Conservation (phyloP, 495 filamentous ascomycete genomes). For the Penicillium turbatum region DNA sequence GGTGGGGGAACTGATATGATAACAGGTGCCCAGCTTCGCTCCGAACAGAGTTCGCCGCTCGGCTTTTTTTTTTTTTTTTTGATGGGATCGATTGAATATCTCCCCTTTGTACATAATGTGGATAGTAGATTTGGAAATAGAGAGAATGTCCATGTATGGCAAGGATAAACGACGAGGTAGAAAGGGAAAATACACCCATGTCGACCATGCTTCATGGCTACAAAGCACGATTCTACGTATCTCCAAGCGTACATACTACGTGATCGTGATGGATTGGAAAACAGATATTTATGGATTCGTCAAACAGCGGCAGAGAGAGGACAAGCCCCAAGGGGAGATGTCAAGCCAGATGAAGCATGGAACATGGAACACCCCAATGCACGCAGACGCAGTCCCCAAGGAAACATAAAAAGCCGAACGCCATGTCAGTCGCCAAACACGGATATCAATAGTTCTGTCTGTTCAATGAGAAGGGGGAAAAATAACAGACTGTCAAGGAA, state of each 20-base stretch:
- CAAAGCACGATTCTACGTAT: neutral
- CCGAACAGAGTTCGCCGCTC: conserved; percentile 22
- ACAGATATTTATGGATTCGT: conserved; percentile 27
- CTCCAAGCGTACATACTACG: conserved; percentile 2
- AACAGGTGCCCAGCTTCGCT: conserved; percentile 21
- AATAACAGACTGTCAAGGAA: conserved; percentile 15
- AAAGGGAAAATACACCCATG: neutral
- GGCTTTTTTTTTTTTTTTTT: neutral
- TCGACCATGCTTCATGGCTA: neutral
- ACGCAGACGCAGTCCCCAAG: conserved; percentile 23
- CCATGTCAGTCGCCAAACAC: conserved; percentile 40
- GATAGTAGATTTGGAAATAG: neutral
- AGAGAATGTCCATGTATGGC: neutral
- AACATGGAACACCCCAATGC: conserved; percentile 21
- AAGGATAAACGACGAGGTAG: neutral
- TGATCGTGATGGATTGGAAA: neutral
- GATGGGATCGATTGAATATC: neutral
- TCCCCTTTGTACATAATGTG: neutral
- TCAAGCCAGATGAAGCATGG: conserved; percentile 13
- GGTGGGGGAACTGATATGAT: conserved; percentile 23
- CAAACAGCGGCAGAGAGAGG: conserved; percentile 24
- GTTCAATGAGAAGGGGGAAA: conserved; percentile 10
- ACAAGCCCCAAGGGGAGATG: conserved; percentile 17
- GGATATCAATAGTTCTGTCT: conserved; percentile 39
- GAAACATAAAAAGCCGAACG: conserved; percentile 29